Evolutionary conservation across 2,329 filamentous ascomycete genomes (phyloP), one percentile per base, ranked within the genome.

Genomic region (Mollisia scopiformis): DNA sequence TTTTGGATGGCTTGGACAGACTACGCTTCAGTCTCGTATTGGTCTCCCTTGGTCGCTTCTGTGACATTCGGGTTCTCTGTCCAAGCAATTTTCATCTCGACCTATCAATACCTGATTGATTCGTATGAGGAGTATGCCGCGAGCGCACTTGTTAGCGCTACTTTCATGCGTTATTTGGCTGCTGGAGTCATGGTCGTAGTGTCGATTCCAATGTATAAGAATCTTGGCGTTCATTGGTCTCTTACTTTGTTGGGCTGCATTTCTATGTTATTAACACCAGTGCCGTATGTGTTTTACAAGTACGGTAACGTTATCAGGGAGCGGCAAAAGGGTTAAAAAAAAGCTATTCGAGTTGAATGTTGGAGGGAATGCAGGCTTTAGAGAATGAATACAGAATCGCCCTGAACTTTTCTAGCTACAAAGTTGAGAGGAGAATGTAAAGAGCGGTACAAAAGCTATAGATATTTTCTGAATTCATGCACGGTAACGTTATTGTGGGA

Each of bases 1-100:
- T 55, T 55, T n/a, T 55, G 33, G 52, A 33, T 43, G 6, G 52
- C 35, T n/a, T 55, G 33, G 52, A 55, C 35, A 8, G 43, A 55
- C 35, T 28, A 43, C 35, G 2, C 52, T 16, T 28, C 35, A 4
- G 43, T 55, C n/a, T 55, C 35, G 11, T 1, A 19, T 19, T 41
- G 37, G 37, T 41, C 37, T 41, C 16, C 7, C 10, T n/a, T 41
- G 5, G 4, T n/a, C 3, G 37, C 37, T 21, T 13, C 16, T 2
- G 14, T 19, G 2, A 13, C 21, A 6, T 19, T 41, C n/a, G 16
- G 37, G 7, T n/a, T 41, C 37, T n/a, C n/a, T 8, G 6, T 43
- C 2, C 21, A 21, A 19, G 39, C 16, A 8, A 43, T 43, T 19
- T 43, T 21, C 23, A 19, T 39, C 3, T 16, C 11, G 14, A 39